A percentile compares a stretch with the other conserved stretches of the same genome.
phyloP scores from a whole-genome alignment of 2,329 filamentous ascomycete species.

The Xylariaceae sp. region DNA sequence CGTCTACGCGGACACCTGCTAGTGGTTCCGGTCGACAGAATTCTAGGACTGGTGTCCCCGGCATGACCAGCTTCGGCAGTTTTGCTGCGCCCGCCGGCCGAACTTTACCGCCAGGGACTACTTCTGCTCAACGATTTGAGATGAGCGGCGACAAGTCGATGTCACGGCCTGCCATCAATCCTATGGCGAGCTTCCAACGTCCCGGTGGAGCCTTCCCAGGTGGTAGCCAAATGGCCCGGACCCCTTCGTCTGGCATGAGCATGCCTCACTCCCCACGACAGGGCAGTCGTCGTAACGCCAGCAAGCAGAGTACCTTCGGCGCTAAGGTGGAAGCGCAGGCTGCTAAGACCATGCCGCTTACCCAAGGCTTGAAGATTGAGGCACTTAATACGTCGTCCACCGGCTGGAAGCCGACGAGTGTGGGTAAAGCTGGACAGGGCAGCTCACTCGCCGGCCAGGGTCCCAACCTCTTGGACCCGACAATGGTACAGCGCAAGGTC shows the following conservation, averaged over 20 bases:
- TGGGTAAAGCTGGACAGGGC: conserved; percentile 51
- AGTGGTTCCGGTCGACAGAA: conserved; percentile 50
- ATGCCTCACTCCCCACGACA: conserved; percentile 73
- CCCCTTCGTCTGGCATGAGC: conserved; percentile 59
- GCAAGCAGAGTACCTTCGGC: conserved; percentile 62
- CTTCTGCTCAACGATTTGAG: conserved; percentile 74
- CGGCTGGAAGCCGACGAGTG: conserved; percentile 87
- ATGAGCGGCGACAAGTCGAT: conserved; percentile 58
- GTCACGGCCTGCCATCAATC: conserved; percentile 52
- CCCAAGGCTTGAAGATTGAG: conserved; percentile 79
- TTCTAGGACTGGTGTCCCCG: conserved; percentile 55
- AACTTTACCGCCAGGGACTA: conserved; percentile 73
- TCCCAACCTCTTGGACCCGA: conserved; percentile 73
- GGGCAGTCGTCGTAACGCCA: conserved; percentile 65
- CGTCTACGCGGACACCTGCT: conserved; percentile 62
- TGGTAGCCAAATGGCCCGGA: conserved; percentile 66
- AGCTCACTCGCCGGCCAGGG: conserved; percentile 48
- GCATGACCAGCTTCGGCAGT: conserved; percentile 67
- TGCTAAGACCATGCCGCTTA: conserved; percentile 90
- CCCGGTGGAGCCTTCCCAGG: conserved; percentile 66
- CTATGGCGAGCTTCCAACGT: conserved; percentile 64
- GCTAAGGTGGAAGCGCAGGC: conserved; percentile 66
- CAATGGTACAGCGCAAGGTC: conserved; percentile 97
- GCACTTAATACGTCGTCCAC: conserved; percentile 70
- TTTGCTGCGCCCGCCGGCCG: conserved; percentile 57